Percentiles rank a stretch among this genome's conserved stretches.
Evolutionary conservation across 148 eudicot species (phyloP).

Genomic region (Gaultheria prostrata): DNA sequence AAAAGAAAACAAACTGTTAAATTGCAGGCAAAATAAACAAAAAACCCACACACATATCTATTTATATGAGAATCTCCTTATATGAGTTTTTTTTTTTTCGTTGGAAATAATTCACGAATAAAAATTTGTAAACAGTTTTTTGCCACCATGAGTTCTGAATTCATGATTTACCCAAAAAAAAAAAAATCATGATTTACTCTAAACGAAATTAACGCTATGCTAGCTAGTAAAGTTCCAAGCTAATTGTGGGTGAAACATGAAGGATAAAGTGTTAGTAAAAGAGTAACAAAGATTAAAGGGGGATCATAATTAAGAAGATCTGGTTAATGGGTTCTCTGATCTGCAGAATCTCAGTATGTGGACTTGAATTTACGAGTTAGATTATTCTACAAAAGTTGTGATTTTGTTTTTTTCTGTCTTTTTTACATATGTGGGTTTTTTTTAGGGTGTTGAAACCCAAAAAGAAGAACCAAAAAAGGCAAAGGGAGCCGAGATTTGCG

Average conservation of each 20-base stretch:
- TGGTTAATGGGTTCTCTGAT: slow-evolving; percentile 21
- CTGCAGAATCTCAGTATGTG: slow-evolving; percentile 11
- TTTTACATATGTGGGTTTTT: slow-evolving; percentile 15
- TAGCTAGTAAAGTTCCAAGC: neutral
- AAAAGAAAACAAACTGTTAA: too few species aligned
- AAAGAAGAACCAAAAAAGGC: slow-evolving; percentile 69
- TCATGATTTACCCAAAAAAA: neutral
- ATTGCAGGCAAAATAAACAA: too few species aligned
- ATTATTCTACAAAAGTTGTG: slow-evolving; percentile 7
- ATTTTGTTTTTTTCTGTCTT: neutral
- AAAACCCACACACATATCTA: too few species aligned
- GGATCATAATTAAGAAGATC: neutral
- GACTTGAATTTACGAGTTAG: slow-evolving; percentile 20
- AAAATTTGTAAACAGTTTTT: too few species aligned
- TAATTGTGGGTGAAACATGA: neutral
- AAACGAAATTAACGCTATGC: neutral
- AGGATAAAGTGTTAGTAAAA: neutral
- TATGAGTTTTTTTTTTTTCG: too few species aligned
- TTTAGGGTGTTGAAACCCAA: slow-evolving; percentile 50
- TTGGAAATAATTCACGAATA: too few species aligned
- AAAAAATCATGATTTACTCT: neutral
- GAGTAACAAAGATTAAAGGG: neutral
- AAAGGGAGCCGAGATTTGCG: slow-evolving; percentile 78
- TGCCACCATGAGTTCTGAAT: neutral
- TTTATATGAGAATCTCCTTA: too few species aligned